Percentiles rank a stretch among this genome's conserved stretches.
Evolutionary conservation across 768 basidiomycete species (phyloP).

Genomic region (Termitomyces sp.): DNA sequence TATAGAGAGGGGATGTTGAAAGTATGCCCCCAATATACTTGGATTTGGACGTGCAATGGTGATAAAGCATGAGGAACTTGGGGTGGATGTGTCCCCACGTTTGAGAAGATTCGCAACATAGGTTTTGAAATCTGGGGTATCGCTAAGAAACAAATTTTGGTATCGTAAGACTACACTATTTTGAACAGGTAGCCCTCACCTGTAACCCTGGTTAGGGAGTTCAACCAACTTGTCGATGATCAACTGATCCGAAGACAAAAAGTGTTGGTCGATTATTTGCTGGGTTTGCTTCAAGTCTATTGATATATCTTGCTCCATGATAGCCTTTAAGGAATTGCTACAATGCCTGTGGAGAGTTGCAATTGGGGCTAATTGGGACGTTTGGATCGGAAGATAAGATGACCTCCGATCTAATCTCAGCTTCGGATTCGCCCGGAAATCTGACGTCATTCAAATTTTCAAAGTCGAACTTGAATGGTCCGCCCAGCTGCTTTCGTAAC

Average conservation of each 20-base stretch:
- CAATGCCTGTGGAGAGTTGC: neutral
- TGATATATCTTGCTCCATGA: conserved; percentile 1
- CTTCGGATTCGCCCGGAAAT: too few relatives aligned
- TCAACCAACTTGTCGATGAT: conserved; percentile 9
- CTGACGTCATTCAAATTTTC: too few relatives aligned
- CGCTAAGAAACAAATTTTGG: conserved; percentile 1
- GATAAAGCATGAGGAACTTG: conserved; percentile 24
- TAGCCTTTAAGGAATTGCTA: neutral
- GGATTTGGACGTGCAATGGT: conserved; percentile 21
- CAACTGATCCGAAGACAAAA: conserved; percentile 4
- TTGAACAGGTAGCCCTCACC: conserved; percentile 3
- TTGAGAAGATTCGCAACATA: conserved; percentile 16
- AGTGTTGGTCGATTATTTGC: conserved; percentile 12
- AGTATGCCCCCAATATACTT: conserved; percentile 18
- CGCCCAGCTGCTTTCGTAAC: too few relatives aligned
- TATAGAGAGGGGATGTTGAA: conserved; percentile 32
- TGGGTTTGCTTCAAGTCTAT: conserved; percentile 13
- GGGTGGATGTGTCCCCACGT: conserved; percentile 1
- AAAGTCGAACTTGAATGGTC: too few relatives aligned
- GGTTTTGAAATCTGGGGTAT: conserved; percentile 14
- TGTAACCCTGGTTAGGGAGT: conserved; percentile 15
- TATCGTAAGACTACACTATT: neutral
- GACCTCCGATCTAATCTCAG: too few relatives aligned
- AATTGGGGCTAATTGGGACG: too few relatives aligned
- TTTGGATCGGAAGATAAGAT: too few relatives aligned